A percentile compares a stretch with the other conserved stretches of the same genome.
Evolutionary conservation across 805 yeast genomes (phyloP).

Genomic region (Metschnikowia drakensbergensis): DNA sequence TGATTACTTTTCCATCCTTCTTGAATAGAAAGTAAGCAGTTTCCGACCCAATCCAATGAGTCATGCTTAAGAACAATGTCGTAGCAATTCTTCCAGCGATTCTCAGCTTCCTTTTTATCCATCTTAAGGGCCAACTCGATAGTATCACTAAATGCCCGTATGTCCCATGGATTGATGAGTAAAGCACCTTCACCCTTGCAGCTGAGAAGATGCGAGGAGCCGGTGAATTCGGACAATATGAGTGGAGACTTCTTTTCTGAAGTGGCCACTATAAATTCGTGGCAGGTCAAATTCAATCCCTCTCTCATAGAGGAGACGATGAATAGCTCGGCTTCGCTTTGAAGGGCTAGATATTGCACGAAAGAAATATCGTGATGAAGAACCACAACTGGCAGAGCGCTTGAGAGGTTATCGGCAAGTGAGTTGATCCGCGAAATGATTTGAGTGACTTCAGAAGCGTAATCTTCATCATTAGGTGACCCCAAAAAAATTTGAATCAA

Average conservation of each 20-base stretch:
- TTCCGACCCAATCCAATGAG: constrained; percentile 68
- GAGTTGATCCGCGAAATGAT: constrained; percentile 87
- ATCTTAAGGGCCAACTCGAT: constrained; percentile 65
- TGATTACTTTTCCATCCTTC: constrained; percentile 36
- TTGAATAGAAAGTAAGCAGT: constrained; percentile 52
- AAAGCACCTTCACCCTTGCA: constrained; percentile 56
- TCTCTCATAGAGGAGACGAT: constrained; percentile 90
- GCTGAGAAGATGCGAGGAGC: constrained; percentile 76
- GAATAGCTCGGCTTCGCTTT: constrained; percentile 82
- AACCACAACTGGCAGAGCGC: constrained; percentile 77
- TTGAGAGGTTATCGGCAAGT: constrained; percentile 64
- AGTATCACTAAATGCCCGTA: constrained; percentile 56
- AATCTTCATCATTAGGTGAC: constrained; percentile 50
- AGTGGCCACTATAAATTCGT: constrained; percentile 82
- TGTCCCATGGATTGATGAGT: constrained; percentile 90
- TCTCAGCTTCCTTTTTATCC: constrained; percentile 51
- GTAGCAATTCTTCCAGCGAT: constrained; percentile 60
- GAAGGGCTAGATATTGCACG: constrained; percentile 82
- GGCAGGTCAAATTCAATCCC: constrained; percentile 95
- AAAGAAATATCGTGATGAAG: constrained; percentile 86
- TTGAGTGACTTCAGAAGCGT: constrained; percentile 68
- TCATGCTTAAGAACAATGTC: constrained; percentile 62
- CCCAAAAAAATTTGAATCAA: constrained; percentile 79
- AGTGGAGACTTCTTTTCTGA: constrained; percentile 71
- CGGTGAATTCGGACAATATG: constrained; percentile 88